Base-by-base conservation (phyloP, 805 yeast species). In the Ogataea methanolica region DNA sequence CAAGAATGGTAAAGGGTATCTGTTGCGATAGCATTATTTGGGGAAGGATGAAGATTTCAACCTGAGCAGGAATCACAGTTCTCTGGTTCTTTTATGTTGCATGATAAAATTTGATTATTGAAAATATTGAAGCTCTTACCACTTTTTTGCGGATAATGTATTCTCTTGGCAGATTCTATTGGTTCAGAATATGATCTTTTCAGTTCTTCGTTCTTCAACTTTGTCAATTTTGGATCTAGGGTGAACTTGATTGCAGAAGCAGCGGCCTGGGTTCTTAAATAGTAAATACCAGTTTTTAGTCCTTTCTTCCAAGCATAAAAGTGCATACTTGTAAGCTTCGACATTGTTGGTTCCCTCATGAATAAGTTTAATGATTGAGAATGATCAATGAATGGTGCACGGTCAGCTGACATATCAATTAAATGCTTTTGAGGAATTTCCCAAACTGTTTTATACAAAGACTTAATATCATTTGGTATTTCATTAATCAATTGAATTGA, bases 271-370 rank as follows among this genome's bases (percentile, higher is more conserved):
- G 98, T 92, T 71, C 98, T 84, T 68, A 94, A 75, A 71, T 94
- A 94, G 76, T 94, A 94, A 95, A 94, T 92, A 62, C 99, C 99
- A 5, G 99, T 94, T 78, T 94, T 94, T 66, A 94, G 79, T 51
- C 99, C 99, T 74, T 87, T 89, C 75, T 88, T 87, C 99, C 99
- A 94, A 42, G 97, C 98, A 65, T 94, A 92, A 76, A 94, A 94
- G 69, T 94, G 99, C 97, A 94, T 94, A 55, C 94, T 82, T 6
- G 98, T 94, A 64, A 94, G 78, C 69, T 94, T 94, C 60, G 96
- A 96, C 92, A 89, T 87, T 2, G 98, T 90, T 50, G 97, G 97
- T 51, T 83, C 83, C 65, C 79, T 81, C 68, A 94, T 75, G 72
- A 88, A 91, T 54, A 94, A 82, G 67, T 92, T 94, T 76, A 94